Percentiles rank a stretch among this genome's conserved stretches.
These are phyloP conservation scores for Phylloporus rhodoxanthus DNA, from an alignment of 768 basidiomycete genomes.

Conservation along the genomic window DNA sequence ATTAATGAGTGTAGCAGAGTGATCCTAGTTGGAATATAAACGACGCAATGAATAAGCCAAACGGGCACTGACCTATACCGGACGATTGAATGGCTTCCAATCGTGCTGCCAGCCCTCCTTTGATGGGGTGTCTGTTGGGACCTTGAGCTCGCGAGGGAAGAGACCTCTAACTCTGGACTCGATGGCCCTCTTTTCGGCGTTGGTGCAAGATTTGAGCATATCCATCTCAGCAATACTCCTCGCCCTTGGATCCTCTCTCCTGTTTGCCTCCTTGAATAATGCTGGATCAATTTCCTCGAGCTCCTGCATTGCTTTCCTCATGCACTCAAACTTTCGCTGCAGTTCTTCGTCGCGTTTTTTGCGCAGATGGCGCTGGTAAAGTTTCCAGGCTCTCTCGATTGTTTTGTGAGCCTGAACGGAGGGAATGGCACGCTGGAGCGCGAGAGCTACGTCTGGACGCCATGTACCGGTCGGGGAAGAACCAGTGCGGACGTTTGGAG, in stretches of 20 bases:
- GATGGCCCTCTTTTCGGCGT: slow-evolving; percentile 59
- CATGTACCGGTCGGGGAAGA: slow-evolving; percentile 77
- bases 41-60: not conserved
- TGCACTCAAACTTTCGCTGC: slow-evolving; percentile 70
- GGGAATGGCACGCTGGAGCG: slow-evolving; percentile 79
- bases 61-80: slow-evolving; percentile 29
- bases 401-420: slow-evolving; percentile 88
- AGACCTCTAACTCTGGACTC: slow-evolving; percentile 76
- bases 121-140: slow-evolving; percentile 82
- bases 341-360: slow-evolving; percentile 64
- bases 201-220: slow-evolving; percentile 55
- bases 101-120: slow-evolving; percentile 71
- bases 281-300: slow-evolving; percentile 46
- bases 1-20: not conserved
- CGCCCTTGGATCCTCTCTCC: slow-evolving; percentile 65
- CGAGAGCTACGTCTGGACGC: slow-evolving; percentile 72
- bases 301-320: slow-evolving; percentile 82
- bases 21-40: not conserved
- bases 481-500: slow-evolving; percentile 63
- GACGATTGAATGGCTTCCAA: slow-evolving; percentile 65
- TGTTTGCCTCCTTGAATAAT: slow-evolving; percentile 68
- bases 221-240: slow-evolving; percentile 53
- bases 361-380: slow-evolving; percentile 72
- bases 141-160: slow-evolving; percentile 81
- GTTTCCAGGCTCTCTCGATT: slow-evolving; percentile 84